Percentiles rank a stretch among this genome's conserved stretches.
phyloP scores from a whole-genome alignment of 192 early-diverging fungal species.

The Kappamyces sp. region DNA sequence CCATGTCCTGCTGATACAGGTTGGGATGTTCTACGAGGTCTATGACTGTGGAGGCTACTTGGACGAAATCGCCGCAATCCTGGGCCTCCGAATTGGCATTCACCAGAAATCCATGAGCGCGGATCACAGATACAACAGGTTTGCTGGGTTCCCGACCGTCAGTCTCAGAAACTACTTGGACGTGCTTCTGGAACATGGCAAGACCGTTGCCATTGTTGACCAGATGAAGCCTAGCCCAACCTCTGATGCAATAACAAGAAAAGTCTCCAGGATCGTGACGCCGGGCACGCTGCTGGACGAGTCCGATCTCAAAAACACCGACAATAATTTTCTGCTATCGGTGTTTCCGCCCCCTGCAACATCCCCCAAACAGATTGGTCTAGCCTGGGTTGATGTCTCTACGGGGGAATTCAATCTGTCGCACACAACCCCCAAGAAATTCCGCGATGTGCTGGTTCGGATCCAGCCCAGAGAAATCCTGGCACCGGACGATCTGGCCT shows the following conservation, averaged over 20 bases:
- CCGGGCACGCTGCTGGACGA: constrained; percentile 83
- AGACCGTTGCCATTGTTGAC: constrained; percentile 44
- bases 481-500: not conserved
- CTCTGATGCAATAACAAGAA: constrained; percentile 46
- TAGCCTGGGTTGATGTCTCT: constrained; percentile 89
- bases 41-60: constrained; percentile 29
- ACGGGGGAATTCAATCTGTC: constrained; percentile 82
- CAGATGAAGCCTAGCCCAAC: constrained; percentile 21
- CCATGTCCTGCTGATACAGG: constrained; percentile 42
- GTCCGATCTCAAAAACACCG: constrained; percentile 17
- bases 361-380: constrained; percentile 39
- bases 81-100: constrained; percentile 15
- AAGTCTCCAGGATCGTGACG: constrained; percentile 74
- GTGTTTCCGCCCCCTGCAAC: constrained; percentile 26
- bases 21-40: constrained; percentile 48
- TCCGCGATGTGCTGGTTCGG: constrained; percentile 68
- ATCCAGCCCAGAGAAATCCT: constrained; percentile 85
- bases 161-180: constrained; percentile 25
- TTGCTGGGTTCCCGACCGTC: constrained; percentile 34
- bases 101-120: not conserved
- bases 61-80: constrained; percentile 24
- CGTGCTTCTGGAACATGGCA: constrained; percentile 23
- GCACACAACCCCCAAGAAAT: constrained; percentile 33
- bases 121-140: constrained; percentile 13
- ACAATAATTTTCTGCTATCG: constrained; percentile 74